phyloP scores from a whole-genome alignment of 75 land plant species.

The Pseudotsuga menziesii region DNA sequence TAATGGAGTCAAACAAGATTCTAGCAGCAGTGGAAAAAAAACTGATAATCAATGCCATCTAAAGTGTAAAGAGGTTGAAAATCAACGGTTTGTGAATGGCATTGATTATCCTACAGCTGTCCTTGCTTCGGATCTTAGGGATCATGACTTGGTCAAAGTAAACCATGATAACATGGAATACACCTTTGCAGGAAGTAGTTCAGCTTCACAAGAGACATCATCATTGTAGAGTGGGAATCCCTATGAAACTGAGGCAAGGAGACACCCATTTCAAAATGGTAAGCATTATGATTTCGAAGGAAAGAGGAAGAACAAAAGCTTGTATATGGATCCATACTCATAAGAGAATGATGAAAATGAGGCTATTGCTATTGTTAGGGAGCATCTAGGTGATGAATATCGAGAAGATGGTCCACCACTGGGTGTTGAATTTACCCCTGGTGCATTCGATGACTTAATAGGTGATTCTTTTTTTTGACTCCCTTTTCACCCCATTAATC shows the following conservation, averaged over 20 bases:
- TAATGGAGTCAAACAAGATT: constrained; percentile 50
- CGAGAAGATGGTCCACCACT: constrained; percentile 89
- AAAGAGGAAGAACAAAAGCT: constrained; percentile 9
- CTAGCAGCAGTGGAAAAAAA: constrained; percentile 13
- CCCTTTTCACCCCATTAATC: neutral
- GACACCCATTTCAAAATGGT: constrained; percentile 6
- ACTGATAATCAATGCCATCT: neutral
- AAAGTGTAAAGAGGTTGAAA: neutral
- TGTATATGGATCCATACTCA: constrained; percentile 20
- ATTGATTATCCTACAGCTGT: constrained; percentile 11
- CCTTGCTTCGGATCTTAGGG: neutral
- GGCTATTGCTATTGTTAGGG: constrained; percentile 72
- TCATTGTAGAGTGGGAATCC: constrained; percentile 6
- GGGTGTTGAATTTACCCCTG: constrained; percentile 92
- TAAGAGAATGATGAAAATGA: constrained; percentile 27
- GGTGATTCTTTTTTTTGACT: neutral
- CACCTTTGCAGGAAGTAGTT: constrained; percentile 27
- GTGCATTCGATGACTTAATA: constrained; percentile 62
- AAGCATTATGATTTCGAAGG: constrained; percentile 6
- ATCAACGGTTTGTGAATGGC: constrained; percentile 13
- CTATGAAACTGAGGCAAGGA: neutral
- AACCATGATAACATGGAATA: neutral
- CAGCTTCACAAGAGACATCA: constrained; percentile 18
- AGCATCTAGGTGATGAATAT: constrained; percentile 89
- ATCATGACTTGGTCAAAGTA: neutral